Base-by-base conservation (phyloP, 306 rosid species). In the Dryas octopetala region DNA sequence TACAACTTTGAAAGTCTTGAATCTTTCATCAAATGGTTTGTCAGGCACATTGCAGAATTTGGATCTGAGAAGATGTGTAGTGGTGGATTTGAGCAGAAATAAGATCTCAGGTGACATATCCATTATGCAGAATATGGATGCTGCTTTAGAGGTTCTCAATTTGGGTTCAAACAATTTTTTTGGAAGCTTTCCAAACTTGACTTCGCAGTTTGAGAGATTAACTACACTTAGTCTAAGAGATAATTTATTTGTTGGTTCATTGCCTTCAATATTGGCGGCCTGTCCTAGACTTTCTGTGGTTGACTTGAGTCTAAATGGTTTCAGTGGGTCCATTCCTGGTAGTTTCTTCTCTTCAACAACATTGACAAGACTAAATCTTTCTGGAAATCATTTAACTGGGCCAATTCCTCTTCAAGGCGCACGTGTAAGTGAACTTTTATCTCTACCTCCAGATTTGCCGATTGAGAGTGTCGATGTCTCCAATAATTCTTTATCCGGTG, bases 231-330 rank as follows among this genome's bases (percentile, higher is more conserved):
- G 64, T 58, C 79, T 89, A 48, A 81, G 86, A 74, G 85, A 85
- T 62, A 89, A 89, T 81, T 80, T 64, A 10, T 70, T 89, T 68
- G 78, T 40, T 57, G 93, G 98, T 69, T 50, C 91, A 66, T 85
- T 95, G 88, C 97, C 98, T 65, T 81, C 87, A 48, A 55, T 45
- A 46, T 65, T 89, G 83, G 90, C 83, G 67, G 59, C 85, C 67
- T 85, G 78, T 84, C 86, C 87, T 73, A 90, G 83, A 62, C 67
- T 95, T 83, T 76, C 83, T 50, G 46, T 78, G 2, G 79, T 91
- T 81, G 97, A 95, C 84, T 72, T 95, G 77, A 95, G 98, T 90
- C 88, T 78, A 61, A 95, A 95, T 83, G 84, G 76, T 66, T 90
- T 95, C 44, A 85, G 55, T 47, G 97, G 98, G 65, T 47, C 91